Conservation (phyloP, 2,329 filamentous ascomycete genomes). For the Hymenoscyphus fructigenus region DNA sequence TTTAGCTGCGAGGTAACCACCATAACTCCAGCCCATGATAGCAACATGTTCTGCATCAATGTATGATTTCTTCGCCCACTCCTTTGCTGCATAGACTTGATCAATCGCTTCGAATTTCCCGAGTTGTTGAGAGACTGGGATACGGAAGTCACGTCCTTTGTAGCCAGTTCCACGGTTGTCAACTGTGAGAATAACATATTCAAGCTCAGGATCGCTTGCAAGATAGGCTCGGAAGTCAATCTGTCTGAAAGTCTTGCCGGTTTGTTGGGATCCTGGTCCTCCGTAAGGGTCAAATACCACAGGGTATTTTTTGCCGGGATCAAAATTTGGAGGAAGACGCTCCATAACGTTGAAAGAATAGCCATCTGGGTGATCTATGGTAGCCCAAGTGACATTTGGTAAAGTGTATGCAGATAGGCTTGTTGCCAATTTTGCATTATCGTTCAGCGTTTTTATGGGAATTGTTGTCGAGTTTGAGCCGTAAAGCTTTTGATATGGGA, state of each 20-base stretch:
- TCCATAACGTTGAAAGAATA: conserved; percentile 64
- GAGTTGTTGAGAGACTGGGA: conserved; percentile 56
- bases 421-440: conserved; percentile 56
- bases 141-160: conserved; percentile 63
- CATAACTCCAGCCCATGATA: conserved; percentile 70
- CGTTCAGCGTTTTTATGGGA: conserved; percentile 57
- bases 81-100: conserved; percentile 64
- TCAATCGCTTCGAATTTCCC: conserved; percentile 64
- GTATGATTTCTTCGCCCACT: conserved; percentile 52
- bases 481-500: conserved; percentile 69
- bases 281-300: conserved; percentile 68
- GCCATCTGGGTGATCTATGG: conserved; percentile 60
- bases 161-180: conserved; percentile 67
- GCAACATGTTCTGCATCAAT: conserved; percentile 59
- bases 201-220: conserved; percentile 64
- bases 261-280: conserved; percentile 63
- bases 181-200: conserved; percentile 66
- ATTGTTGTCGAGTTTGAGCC: conserved; percentile 50
- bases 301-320: conserved; percentile 62
- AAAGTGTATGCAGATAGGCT: conserved; percentile 60
- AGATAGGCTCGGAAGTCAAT: conserved; percentile 63
- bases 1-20: conserved; percentile 66
- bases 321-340: conserved; percentile 63
- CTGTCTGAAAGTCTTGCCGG: conserved; percentile 54
- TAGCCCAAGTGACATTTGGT: conserved; percentile 61